Evolutionary conservation across 495 filamentous ascomycete genomes (phyloP).

Genomic region (Penicillium waksmanii): DNA sequence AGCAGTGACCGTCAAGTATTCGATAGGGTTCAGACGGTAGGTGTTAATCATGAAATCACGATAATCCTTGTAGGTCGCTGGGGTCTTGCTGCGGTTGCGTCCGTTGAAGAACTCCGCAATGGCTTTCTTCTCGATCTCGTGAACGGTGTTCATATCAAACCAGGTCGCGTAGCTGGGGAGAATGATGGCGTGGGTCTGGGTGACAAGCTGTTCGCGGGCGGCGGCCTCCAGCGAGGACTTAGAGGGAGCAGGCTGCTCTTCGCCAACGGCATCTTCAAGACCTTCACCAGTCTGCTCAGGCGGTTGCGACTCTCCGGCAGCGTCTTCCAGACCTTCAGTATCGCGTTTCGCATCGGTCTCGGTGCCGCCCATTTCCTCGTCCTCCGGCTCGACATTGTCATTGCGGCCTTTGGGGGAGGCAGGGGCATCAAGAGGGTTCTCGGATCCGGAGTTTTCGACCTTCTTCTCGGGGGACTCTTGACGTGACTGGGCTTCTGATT

Average conservation of each 20-base stretch:
- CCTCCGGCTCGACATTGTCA: slow-evolving; percentile 64
- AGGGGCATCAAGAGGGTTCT: slow-evolving; percentile 86
- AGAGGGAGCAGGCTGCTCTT: slow-evolving; percentile 57
- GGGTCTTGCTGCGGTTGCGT: slow-evolving; percentile 96
- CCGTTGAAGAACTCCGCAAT: slow-evolving; percentile 98
- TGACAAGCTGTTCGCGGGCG: slow-evolving; percentile 86
- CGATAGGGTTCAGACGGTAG: slow-evolving; percentile 90
- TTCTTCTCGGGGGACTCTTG: slow-evolving; percentile 35
- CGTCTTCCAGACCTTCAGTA: slow-evolving; percentile 52
- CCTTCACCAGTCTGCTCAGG: slow-evolving; percentile 28
- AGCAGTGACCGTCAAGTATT: slow-evolving; percentile 98
- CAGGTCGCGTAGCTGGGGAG: slow-evolving; percentile 94
- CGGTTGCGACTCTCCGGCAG: slow-evolving; percentile 33
- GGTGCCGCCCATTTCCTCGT: slow-evolving; percentile 85
- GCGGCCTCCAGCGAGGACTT: slow-evolving; percentile 84
- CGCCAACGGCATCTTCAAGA: slow-evolving; percentile 46
- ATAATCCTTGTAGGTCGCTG: slow-evolving; percentile 97
- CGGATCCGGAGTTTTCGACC: slow-evolving; percentile 49
- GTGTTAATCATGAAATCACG: slow-evolving; percentile 99
- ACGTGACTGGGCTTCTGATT: slow-evolving; percentile 38
- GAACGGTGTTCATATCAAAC: slow-evolving; percentile 96
- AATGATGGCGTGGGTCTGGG: slow-evolving; percentile 91
- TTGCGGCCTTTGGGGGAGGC: slow-evolving; percentile 73
- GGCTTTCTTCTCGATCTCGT: slow-evolving; percentile 86
- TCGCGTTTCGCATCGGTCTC: slow-evolving; percentile 64